These are phyloP conservation scores for Alternaria ethzedia DNA, from an alignment of 2,329 filamentous ascomycete species.

Conservation along the genomic window DNA sequence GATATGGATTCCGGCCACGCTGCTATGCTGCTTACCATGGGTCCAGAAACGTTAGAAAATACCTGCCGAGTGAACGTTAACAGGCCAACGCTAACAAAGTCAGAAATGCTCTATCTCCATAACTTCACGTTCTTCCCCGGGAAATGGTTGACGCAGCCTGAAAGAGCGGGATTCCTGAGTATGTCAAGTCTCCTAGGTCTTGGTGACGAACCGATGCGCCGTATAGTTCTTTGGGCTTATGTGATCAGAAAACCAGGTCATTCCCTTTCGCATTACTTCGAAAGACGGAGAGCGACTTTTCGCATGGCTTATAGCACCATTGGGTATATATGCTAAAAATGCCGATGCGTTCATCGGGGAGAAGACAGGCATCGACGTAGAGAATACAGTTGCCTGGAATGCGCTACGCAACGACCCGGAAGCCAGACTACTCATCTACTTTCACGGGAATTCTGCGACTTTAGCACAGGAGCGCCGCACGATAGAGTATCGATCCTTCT, in stretches of 20 bases:
- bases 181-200: constrained; percentile 8
- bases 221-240: constrained; percentile 19
- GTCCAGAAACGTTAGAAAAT: constrained; percentile 39
- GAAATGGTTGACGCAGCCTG: constrained; percentile 44
- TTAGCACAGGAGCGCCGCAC: constrained; percentile 80
- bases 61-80: neutral
- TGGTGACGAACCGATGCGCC: neutral
- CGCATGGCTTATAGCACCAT: constrained; percentile 88
- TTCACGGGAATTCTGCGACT: constrained; percentile 71
- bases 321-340: constrained; percentile 75
- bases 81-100: constrained; percentile 6
- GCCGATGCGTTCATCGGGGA: constrained; percentile 68
- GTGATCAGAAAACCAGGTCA: constrained; percentile 77
- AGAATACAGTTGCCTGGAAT: constrained; percentile 56
- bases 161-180: constrained; percentile 48
- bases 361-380: constrained; percentile 45
- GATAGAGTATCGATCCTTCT: constrained; percentile 76
- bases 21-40: constrained; percentile 47
- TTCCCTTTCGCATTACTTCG: constrained; percentile 78
- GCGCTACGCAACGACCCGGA: constrained; percentile 60
- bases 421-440: constrained; percentile 63
- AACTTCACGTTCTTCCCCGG: constrained; percentile 45
- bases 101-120: constrained; percentile 47
- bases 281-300: constrained; percentile 79
- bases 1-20: constrained; percentile 43